These are phyloP conservation scores for Boletus insuetus DNA, from an alignment of 768 basidiomycete genomes.

Conservation along the genomic window DNA sequence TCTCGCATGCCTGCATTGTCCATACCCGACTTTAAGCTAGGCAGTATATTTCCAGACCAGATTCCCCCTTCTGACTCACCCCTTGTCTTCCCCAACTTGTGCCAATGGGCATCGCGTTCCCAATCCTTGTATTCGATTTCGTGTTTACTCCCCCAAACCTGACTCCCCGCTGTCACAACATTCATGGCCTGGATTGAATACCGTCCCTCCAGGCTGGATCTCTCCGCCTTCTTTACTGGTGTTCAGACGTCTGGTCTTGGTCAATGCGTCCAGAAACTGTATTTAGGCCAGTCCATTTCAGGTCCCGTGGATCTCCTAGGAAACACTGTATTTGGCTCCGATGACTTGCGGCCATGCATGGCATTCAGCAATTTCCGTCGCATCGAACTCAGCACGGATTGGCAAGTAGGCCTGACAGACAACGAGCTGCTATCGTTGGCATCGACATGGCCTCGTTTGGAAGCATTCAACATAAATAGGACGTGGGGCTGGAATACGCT, in stretches of 20 bases:
- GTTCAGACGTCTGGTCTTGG: background rate
- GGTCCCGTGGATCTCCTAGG: too few relatives aligned
- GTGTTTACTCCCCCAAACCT: background rate
- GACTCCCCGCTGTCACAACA: background rate
- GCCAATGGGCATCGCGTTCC: background rate
- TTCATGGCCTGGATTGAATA: background rate
- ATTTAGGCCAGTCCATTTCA: too few relatives aligned
- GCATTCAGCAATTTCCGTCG: too few relatives aligned
- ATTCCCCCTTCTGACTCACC: background rate
- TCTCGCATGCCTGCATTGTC: background rate
- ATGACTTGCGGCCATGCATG: too few relatives aligned
- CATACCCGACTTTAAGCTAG: rapidly evolving
- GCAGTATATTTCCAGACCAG: background rate
- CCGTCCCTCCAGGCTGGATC: background rate
- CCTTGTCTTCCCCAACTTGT: background rate
- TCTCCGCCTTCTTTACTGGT: background rate
- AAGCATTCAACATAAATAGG: background rate
- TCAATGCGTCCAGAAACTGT: background rate
- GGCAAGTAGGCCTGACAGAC: background rate
- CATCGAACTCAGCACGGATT: too few relatives aligned
- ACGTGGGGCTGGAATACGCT: background rate
- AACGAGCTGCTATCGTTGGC: background rate
- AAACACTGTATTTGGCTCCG: too few relatives aligned
- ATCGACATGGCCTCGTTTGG: background rate
- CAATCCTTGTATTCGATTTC: background rate